Evolutionary conservation across 2,329 filamentous ascomycete species (phyloP), one percentile per base, ranked within the genome.

Genomic region (Diaporthe nobilis): DNA sequence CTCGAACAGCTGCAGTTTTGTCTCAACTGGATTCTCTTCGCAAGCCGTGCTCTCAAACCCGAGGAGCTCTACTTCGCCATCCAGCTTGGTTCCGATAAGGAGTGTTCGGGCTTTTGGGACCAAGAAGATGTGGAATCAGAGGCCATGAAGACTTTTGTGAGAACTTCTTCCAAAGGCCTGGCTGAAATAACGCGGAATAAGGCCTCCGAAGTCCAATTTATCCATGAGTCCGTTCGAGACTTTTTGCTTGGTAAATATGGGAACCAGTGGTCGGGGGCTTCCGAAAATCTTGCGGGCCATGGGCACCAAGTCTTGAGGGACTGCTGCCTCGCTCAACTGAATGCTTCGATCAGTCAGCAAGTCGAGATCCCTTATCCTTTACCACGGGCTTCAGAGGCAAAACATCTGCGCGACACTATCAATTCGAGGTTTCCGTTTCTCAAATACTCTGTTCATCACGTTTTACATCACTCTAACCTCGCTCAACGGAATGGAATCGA

Each of bases 1-100:
- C 81, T 81, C 63, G 81, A 86, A 0, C 81, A 84, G 0, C 77
- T 91, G 0, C 73, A 85, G 0, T 76, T 89, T 0, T 90, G 86
- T 47, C 76, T 92, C 1, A 85, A 88, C 28, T 92, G 88, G 87
- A 82, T 92, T 0, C 81, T 92, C 0, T 91, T 86, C 37, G 84
- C 90, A 0, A 82, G 79, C 6, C 77, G 81, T 0, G 87, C 89
- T 0, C 75, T 92, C 0, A 82, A 60, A 0, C 85, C 81, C 0
- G 77, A 84, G 1, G 85, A 91, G 76, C 82, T 90, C 0, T 89
- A 88, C 63, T 79, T 77, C 55, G 79, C 77, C 84, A 83, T 81
- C 0, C 55, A 42, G 5, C 4, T 49, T 4, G 9, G 49, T 57
- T 8, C 9, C 28, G 28, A 20, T 1, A 34, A 58, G 10, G 7